Conservation (phyloP, 2,329 filamentous ascomycete genomes). For the Fusarium verticillioides region DNA sequence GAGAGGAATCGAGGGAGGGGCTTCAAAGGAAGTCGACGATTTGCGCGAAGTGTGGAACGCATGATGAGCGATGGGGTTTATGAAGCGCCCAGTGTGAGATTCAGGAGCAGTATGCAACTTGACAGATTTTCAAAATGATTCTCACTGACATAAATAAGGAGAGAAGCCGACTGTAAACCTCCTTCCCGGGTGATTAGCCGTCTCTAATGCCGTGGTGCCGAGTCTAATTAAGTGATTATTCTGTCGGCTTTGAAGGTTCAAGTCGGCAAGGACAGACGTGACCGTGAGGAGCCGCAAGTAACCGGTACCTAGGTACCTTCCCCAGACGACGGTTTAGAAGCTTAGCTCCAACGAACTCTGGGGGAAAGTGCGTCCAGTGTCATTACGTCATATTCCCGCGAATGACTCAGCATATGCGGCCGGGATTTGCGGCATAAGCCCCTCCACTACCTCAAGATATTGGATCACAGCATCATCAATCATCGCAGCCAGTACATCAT, state of each 20-base stretch:
- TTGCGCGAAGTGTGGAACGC: slow-evolving; percentile 64
- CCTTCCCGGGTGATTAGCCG: slow-evolving; percentile 22
- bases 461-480: slow-evolving; percentile 23
- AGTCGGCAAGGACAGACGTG: slow-evolving; percentile 38
- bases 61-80: slow-evolving; percentile 51
- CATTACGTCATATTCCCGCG: slow-evolving; percentile 43
- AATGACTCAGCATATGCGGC: slow-evolving; percentile 30
- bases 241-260: slow-evolving; percentile 30
- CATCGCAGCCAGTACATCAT: slow-evolving; percentile 47
- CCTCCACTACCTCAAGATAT: slow-evolving; percentile 2
- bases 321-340: slow-evolving; percentile 34
- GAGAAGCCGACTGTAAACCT: slow-evolving; percentile 3
- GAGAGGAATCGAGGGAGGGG: slow-evolving; percentile 55
- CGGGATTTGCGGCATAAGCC: slow-evolving; percentile 33
- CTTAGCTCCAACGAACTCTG: slow-evolving; percentile 19
- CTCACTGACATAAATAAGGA: slow-evolving; percentile 20
- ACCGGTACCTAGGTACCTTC: slow-evolving; percentile 43
- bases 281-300: slow-evolving; percentile 51
- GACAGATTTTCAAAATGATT: slow-evolving; percentile 13
- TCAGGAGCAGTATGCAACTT: slow-evolving; percentile 17
- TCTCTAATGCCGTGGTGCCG: slow-evolving; percentile 14
- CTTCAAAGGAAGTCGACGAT: slow-evolving; percentile 60
- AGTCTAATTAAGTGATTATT: too few relatives aligned
- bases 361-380: slow-evolving; percentile 14
- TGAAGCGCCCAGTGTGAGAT: slow-evolving; percentile 26